Base-by-base conservation (phyloP, 2,329 filamentous ascomycete species). In the Arthrinium phaeospermum region DNA sequence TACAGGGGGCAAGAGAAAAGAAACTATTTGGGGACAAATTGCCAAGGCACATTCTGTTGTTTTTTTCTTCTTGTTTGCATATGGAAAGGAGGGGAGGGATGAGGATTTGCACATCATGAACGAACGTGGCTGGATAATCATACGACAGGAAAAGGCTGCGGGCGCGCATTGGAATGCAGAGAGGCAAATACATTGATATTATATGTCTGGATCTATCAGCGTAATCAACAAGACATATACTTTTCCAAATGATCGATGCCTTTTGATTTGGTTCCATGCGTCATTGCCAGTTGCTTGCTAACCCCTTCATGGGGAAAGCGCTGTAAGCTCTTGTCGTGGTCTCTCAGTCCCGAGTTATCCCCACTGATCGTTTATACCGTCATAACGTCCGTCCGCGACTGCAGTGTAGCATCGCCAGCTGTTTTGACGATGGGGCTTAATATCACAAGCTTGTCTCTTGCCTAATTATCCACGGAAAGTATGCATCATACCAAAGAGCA, bases 1-100 rank as follows among this genome's bases (percentile, higher is more conserved):
- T n/a, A 34, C 16, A 30, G 34, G 57, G 6, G 30, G 34, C 34
- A 64, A 64, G 57, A 64, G 22, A 41, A 41, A 64, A 61, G 1
- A 3, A n/a, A 30, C 27, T 22, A n/a, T 10, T 41, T 41, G 7
- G 57, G 57, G 57, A 64, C 57, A 64, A 41, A 64, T 64, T 64
- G 57, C 57, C 57, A 41, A n/a, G 53, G 53, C 53, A n/a, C 16
- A 61, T 57, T 27, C 24, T 61, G 7, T 61, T 30, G 41, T 41
- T 64, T 30, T 64, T 24, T 64, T 64, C 16, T 61, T 64, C 37
- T 41, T 61, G n/a, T 30, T 61, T 64, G 57, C 57, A 41, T 64
- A 30, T 30, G 27, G 57, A 19, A 41, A 64, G 5, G 57, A 19
- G 19, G 30, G 22, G 57, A 37, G 30, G 57, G 19, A 64, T 41